Conservation (phyloP, 805 yeast species). For the Saccharomycopsis sp. region DNA sequence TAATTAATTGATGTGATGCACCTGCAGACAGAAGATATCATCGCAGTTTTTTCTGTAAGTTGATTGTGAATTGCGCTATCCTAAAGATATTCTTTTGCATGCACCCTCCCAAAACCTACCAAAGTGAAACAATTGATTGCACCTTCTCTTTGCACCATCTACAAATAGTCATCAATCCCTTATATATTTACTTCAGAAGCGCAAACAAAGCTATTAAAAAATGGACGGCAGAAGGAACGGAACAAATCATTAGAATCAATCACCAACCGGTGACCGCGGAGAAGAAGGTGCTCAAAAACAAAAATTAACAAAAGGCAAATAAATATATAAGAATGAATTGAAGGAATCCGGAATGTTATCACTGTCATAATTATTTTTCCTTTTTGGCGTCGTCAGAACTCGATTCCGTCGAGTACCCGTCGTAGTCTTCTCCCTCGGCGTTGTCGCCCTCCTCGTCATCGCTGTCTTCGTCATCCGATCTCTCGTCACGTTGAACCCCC, state of each 20-base stretch:
- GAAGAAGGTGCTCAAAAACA: neutral
- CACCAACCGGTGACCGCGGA: too few species aligned
- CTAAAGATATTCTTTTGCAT: too few species aligned
- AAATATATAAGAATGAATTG: neutral
- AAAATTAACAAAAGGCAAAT: neutral
- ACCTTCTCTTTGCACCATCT: too few species aligned
- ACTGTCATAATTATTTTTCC: neutral
- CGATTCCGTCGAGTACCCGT: conserved; percentile 16
- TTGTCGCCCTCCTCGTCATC: conserved; percentile 32
- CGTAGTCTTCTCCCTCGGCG: conserved; percentile 20
- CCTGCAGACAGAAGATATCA: too few species aligned
- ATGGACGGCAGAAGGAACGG: neutral
- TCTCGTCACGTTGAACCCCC: conserved; percentile 67
- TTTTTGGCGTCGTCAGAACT: conserved; percentile 6
- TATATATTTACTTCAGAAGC: too few species aligned
- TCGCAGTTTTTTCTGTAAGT: too few species aligned
- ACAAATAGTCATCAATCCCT: too few species aligned
- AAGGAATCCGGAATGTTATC: neutral
- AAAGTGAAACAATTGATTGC: too few species aligned
- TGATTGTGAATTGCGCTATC: too few species aligned
- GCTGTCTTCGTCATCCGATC: conserved; percentile 81
- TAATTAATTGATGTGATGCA: too few species aligned
- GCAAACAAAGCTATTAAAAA: too few species aligned
- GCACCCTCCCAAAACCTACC: too few species aligned
- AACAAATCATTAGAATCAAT: neutral